A percentile compares a stretch with the other conserved stretches of the same genome.
These are phyloP conservation scores for Berberis vulgaris DNA, from an alignment of 164 flowering plant genomes.

Conservation along the genomic window DNA sequence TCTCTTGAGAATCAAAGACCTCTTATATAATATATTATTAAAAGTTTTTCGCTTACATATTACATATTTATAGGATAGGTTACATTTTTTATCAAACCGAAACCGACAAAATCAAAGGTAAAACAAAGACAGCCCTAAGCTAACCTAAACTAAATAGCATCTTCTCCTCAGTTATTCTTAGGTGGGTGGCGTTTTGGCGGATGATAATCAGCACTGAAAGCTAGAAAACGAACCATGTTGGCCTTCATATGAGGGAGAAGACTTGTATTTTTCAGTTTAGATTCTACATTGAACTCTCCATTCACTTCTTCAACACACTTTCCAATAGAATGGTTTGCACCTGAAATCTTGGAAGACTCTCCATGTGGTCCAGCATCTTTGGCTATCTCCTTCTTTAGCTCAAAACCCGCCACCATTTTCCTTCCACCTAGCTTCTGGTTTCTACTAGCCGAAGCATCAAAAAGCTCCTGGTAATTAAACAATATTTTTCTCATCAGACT, in stretches of 20 bases:
- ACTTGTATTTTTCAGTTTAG: conserved; percentile 20
- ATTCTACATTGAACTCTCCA: conserved; percentile 11
- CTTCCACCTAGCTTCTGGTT: conserved; percentile 25
- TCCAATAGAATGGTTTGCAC: conserved; percentile 17
- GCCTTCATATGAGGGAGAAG: conserved; percentile 13
- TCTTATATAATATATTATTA: too few species aligned
- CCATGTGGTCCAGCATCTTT: conserved; percentile 1
- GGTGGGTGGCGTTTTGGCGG: conserved; percentile 51
- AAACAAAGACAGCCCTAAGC: neutral
- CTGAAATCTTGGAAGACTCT: conserved; percentile 22
- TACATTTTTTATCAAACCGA: conserved; percentile 4
- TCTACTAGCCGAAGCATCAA: conserved; percentile 8
- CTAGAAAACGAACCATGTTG: conserved; percentile 13
- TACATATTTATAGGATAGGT: too few species aligned
- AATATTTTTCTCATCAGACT: neutral
- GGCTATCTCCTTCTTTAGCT: conserved; percentile 12
- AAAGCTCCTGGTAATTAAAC: conserved; percentile 11
- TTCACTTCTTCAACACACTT: neutral
- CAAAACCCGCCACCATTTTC: conserved; percentile 22
- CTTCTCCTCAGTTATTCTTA: conserved; percentile 39
- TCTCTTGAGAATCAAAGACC: too few species aligned
- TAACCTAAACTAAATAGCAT: too few species aligned
- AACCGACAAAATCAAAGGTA: neutral
- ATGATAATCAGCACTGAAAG: conserved; percentile 49
- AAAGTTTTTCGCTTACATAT: too few species aligned